Evolutionary conservation across 2,329 filamentous ascomycete species (phyloP), one percentile per base, ranked within the genome.

Genomic region (Fusarium sp.): DNA sequence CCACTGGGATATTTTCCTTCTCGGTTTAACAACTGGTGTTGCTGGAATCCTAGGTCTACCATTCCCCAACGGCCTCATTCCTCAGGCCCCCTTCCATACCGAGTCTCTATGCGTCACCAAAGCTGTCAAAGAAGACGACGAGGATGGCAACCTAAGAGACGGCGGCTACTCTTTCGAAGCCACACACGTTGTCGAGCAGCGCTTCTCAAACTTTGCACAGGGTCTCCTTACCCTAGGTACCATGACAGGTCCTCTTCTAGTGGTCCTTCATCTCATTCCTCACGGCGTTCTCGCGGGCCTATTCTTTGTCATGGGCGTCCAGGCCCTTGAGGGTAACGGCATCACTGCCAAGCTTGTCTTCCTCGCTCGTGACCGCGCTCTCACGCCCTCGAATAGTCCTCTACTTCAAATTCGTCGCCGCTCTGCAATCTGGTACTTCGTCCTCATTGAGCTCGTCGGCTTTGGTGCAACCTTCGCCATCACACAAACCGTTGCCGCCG

Each of bases 301-400:
- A 26, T 95, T 95, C 84, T 95, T 95, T 80, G 87, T 94, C 76
- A 95, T 95, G 92, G 92, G 92, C 42, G 85, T 93, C 63, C 91
- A 95, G 80, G 92, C 92, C 5, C 87, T 95, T 33, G 86, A 90
- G 75, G 90, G 82, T 24, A 95, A 95, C 76, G 92, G 92, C 22
- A 93, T 95, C 75, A 95, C 92, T 0, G 81, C 85, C 64, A 95
- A 95, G 78, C 77, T 95, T 10, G 77, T 93, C 22, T 95, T 92
- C 77, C 84, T 95, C 2, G 80, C 84, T 2, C 86, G 88, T 66
- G 92, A 95, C 78, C 81, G 78, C 48, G 77, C 83, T 6, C 82
- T 94, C n/a, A 93, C 90, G 0, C 82, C 86, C 5, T 74, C 83
- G 0, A 81, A 80, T 1, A 86, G 91, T 67, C 90, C 91, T 0